Base-by-base conservation (phyloP, 805 yeast species). In the Candida maris region DNA sequence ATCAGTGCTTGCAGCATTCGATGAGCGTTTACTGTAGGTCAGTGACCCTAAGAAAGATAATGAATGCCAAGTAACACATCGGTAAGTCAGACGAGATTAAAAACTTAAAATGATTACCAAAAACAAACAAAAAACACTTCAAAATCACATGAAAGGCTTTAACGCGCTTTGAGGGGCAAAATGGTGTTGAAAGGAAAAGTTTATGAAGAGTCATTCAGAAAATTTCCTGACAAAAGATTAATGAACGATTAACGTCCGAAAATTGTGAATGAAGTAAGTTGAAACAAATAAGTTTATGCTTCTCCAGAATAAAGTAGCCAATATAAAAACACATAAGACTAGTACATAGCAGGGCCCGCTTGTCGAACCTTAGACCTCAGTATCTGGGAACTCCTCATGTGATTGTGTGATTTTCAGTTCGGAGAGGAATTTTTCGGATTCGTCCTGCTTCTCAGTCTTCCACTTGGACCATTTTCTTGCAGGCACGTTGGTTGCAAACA, bases 401-500 rank as follows among this genome's bases (percentile, higher is more conserved):
- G 31, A 28, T 9, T 10, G 8, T 9, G 19, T 9, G 12, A 18
- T 12, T 13, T 28, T 28, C 31, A 28, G 15, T 6, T 28, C 31
- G 19, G 9, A 13, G 16, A 28, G 24, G n/a, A 19, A 22, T 6
- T 21, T 15, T 18, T 35, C 38, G 4, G 38, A 29, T 28, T 35
- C 31, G 7, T 27, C 10, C 24, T 35, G 28, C 19, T 28, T 29
- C n/a, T 22, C 26, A 15, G 32, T 35, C 9, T 19, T 28, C 31
- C 44, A 40, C 13, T 20, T 14, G 32, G 46, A 52, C 54, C 59
- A 64, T 26, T 61, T 40, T 50, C 66, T 52, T 5, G 65, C 55
- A 15, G 49, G 44, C 24, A 60, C 48, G 5, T 48, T 37, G 37
- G 48, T 53, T 26, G 54, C 63, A 57, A 77, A 79, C 61, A 79